Percentiles rank a stretch among this genome's conserved stretches.
These are phyloP conservation scores for Sclerotinia nivalis DNA, from an alignment of 2,329 filamentous ascomycete genomes.

Conservation along the genomic window DNA sequence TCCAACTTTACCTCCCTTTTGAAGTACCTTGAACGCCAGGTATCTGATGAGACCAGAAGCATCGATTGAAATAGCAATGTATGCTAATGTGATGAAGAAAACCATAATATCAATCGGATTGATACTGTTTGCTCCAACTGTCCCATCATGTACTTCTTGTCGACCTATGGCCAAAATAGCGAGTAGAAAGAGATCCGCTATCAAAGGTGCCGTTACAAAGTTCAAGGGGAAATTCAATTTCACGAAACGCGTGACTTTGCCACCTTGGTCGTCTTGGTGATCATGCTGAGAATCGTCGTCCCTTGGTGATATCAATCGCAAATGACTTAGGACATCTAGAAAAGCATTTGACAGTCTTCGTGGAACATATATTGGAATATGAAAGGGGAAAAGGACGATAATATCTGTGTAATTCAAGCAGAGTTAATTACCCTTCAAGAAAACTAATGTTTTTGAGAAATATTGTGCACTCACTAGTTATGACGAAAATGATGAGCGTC, in stretches of 20 bases:
- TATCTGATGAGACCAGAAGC: constrained; percentile 72
- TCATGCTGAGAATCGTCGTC: constrained; percentile 34
- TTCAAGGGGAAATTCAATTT: constrained; percentile 64
- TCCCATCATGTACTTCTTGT: constrained; percentile 68
- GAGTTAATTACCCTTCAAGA: constrained; percentile 17
- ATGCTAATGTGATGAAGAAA: constrained; percentile 73
- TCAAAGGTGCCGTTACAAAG: constrained; percentile 68
- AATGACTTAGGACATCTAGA: constrained; percentile 46
- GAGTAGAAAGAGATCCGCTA: constrained; percentile 70
- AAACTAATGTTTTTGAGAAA: neutral
- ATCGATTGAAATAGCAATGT: constrained; percentile 76
- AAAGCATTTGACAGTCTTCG: constrained; percentile 49
- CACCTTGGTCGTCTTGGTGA: constrained; percentile 34
- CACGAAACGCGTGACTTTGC: constrained; percentile 47
- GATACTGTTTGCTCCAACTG: constrained; percentile 65
- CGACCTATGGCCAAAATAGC: constrained; percentile 68
- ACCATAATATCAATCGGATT: constrained; percentile 71
- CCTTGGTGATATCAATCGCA: constrained; percentile 56
- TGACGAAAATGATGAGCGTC: constrained; percentile 66
- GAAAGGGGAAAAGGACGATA: constrained; percentile 68
- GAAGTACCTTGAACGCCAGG: constrained; percentile 68
- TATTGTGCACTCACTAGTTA: constrained; percentile 61
- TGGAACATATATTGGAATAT: constrained; percentile 63
- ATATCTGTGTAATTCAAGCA: constrained; percentile 52
- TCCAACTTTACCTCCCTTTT: constrained; percentile 66